Base-by-base conservation (phyloP, 768 basidiomycete species). In the Russula sp. region DNA sequence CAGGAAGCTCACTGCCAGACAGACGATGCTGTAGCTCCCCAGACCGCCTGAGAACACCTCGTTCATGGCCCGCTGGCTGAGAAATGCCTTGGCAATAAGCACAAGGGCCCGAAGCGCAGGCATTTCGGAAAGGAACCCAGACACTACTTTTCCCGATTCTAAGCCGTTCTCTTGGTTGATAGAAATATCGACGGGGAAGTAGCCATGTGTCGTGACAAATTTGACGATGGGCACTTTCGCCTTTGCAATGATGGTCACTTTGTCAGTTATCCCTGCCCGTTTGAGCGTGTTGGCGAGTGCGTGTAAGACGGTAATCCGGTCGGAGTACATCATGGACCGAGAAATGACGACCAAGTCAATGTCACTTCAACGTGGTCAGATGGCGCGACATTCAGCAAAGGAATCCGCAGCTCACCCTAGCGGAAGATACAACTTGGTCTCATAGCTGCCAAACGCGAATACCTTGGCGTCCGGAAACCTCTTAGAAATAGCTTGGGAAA, bases 201-300 rank as follows among this genome's bases (percentile, higher is more conserved):
- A 82, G 22, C 90, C 94, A 64, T 86, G 82, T 9, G 77, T 80
- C 2, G 95, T 93, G 58, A 89, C 76, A 71, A 98, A 97, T 75
- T 99, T 99, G 73, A 99, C 81, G 71, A 99, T 98, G 35, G 97
- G 97, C 7, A 98, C 95, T 75, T 87, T 90, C 56, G 97, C 95
- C 77, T 87, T 93, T 34, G 87, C 86, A 66, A 99, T 93, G 72
- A 98, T 85, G 34, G 87, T 87, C 42, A 98, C 89, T 47, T 85
- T 82, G 54, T 81, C 78, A 1, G 94, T 91, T 61, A 98, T 86
- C 9, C 82, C 77, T 1, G 84, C 80, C 38, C 81, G 82, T 69
- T 88, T 87, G 61, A 99, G 76, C 38, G 87, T 81, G 69, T 83
- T 83, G 10, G 93, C 91, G 38, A 99, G 81, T 3, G 84, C 80